phyloP scores from a whole-genome alignment of 371 early-diverging fungal species.

The Haplosporangium sp. region DNA sequence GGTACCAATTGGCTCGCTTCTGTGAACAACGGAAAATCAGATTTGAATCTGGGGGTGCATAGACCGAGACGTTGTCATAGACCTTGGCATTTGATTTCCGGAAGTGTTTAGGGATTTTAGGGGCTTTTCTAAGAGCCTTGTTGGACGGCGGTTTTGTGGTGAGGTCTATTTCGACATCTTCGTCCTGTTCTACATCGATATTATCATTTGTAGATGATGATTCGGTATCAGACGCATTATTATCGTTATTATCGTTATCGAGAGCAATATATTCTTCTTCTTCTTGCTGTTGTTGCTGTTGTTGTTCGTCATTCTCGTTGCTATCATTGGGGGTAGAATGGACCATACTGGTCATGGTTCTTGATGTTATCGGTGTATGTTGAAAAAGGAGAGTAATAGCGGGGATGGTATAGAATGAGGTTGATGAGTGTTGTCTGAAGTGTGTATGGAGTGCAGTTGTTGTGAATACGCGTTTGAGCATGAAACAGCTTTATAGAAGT shows the following conservation, averaged over 20 bases:
- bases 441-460: not conserved
- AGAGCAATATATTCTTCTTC: constrained; percentile 28
- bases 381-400: not conserved
- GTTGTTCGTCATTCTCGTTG: not conserved
- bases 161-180: constrained; percentile 41
- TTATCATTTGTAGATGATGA: not conserved
- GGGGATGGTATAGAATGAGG: not conserved
- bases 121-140: not conserved
- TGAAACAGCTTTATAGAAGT: not conserved
- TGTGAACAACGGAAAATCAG: constrained; percentile 54
- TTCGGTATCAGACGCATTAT: constrained; percentile 17
- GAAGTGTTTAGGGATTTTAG: constrained; percentile 42
- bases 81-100: constrained; percentile 43
- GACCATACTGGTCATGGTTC: not conserved
- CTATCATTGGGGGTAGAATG: not conserved
- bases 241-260: not conserved
- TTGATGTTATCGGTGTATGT: not conserved
- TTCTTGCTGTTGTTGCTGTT: not conserved
- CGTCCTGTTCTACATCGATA: no score
- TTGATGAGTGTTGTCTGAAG: not conserved
- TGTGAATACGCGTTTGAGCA: not conserved
- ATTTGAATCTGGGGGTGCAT: constrained; percentile 48
- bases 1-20: constrained; percentile 53
- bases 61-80: constrained; percentile 55
- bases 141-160: constrained; percentile 4